Base-by-base conservation (phyloP, 1,284 basidiomycete species). In the Cutaneotrichosporon sp. region DNA sequence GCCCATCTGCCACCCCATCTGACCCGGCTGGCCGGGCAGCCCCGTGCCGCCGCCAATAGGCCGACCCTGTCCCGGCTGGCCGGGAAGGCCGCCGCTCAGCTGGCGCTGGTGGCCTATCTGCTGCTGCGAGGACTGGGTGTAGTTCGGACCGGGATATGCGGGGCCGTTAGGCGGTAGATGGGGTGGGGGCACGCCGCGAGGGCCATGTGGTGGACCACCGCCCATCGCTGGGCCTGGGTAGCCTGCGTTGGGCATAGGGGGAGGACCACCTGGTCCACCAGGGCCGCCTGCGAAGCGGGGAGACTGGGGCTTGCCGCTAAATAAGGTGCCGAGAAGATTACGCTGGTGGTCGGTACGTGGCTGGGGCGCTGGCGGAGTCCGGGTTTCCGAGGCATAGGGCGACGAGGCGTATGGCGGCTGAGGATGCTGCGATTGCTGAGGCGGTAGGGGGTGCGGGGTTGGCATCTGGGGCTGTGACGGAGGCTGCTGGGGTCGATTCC, bases 321-420 rank as follows among this genome's bases (percentile, higher is more conserved):
- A 54, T 9, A 53, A 42, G 16, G 53, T 34, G 31, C 54, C 53
- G 8, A 59, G 53, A 4, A 59, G 43, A 2, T 42, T 44, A 11
- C 50, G 57, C 31, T 59, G 57, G n/a, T 53, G 52, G 20, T 45
- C 37, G 26, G 19, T 49, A 4, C 11, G 45, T 17, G 14, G 24
- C 24, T 34, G 44, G 12, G 19, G 31, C 12, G 20, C 16, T 4
- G 46, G 26, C 14, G 44, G n/a, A n/a, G n/a, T n/a, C n/a, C n/a
- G n/a, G n/a, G n/a, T n/a, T n/a, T n/a, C n/a, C n/a, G n/a, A n/a
- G n/a, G n/a, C n/a, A n/a, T n/a, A n/a, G n/a, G n/a, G n/a, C n/a
- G n/a, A n/a, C n/a, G n/a, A n/a, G n/a, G n/a, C n/a, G n/a, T n/a
- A n/a, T n/a, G n/a, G n/a, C n/a, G n/a, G 22, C 8, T 35, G 19